Evolutionary conservation across 208 protist genomes (phyloP).

Genomic region (Acanthamoeba lugdunensis): DNA sequence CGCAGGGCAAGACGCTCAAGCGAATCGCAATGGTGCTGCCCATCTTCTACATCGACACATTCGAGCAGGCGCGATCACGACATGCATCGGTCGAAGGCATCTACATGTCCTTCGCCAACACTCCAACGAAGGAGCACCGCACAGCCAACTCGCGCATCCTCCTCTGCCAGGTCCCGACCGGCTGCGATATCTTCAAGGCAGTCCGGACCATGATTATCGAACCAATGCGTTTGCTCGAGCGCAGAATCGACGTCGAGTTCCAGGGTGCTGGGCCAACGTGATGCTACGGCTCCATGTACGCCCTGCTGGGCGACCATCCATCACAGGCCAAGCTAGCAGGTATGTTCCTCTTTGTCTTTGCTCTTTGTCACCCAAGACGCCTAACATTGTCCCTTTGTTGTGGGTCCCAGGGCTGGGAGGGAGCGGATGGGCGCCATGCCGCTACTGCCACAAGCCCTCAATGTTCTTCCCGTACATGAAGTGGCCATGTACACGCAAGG

Average conservation of each 20-base stretch:
- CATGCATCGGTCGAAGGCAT: background rate
- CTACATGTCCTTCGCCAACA: background rate
- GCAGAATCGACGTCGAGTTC: background rate
- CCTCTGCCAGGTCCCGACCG: background rate
- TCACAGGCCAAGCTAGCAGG: background rate
- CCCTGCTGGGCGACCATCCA: background rate
- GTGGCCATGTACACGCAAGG: background rate
- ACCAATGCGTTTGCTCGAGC: background rate
- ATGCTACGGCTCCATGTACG: background rate
- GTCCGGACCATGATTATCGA: background rate
- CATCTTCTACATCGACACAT: background rate
- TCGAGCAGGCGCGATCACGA: background rate
- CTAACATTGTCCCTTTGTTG: background rate
- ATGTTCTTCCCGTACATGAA: background rate
- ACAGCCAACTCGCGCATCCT: background rate
- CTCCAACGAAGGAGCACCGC: background rate
- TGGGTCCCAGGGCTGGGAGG: background rate
- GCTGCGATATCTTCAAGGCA: background rate
- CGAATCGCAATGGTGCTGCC: background rate
- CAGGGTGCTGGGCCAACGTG: background rate
- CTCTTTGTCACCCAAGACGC: no score
- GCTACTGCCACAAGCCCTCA: background rate
- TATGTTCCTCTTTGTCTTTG: background rate
- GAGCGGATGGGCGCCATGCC: background rate
- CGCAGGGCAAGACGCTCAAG: background rate